Evolutionary conservation across 1,284 basidiomycete genomes (phyloP).

Genomic region (Cerioporus squamosus): DNA sequence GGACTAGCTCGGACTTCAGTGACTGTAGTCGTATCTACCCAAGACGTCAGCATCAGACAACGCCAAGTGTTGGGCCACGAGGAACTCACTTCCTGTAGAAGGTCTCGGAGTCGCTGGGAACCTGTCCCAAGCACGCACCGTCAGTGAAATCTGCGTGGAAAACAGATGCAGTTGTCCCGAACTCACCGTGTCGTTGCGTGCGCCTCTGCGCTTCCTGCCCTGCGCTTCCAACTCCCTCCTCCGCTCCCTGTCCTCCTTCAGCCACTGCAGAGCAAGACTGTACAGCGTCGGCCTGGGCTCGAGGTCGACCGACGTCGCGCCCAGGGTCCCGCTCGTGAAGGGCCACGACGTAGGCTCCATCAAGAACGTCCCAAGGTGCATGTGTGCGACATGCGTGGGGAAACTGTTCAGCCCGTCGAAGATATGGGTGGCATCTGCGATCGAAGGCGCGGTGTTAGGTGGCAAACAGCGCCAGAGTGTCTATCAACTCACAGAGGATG

Average conservation of each 20-base stretch:
- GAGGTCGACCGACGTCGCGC: constrained; percentile 19
- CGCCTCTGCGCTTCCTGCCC: constrained; percentile 71
- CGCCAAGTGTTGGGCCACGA: background rate
- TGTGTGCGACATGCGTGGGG: constrained; percentile 90
- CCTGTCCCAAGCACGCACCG: constrained; percentile 22
- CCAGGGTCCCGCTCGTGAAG: constrained; percentile 28
- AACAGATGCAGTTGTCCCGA: background rate
- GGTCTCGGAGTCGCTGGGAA: constrained; percentile 80
- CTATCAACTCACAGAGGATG: constrained; percentile 74
- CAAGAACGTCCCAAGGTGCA: constrained; percentile 81
- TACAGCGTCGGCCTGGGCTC: constrained; percentile 59
- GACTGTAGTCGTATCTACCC: constrained; percentile 67
- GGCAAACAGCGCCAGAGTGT: background rate
- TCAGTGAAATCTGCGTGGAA: constrained; percentile 8
- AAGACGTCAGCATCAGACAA: constrained; percentile 14
- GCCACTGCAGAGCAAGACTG: constrained; percentile 80
- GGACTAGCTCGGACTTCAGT: constrained; percentile 8
- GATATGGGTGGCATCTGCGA: constrained; percentile 90
- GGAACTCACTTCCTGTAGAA: constrained; percentile 85
- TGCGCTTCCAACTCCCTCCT: constrained; percentile 62
- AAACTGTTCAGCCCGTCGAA: constrained; percentile 89
- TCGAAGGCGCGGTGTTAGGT: background rate
- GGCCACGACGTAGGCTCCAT: constrained; percentile 75
- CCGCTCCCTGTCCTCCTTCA: constrained; percentile 79
- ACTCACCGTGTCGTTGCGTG: constrained; percentile 63